These are phyloP conservation scores for Saccharomyces pastorianus DNA, from an alignment of 1,139 yeast genomes.

Conservation along the genomic window DNA sequence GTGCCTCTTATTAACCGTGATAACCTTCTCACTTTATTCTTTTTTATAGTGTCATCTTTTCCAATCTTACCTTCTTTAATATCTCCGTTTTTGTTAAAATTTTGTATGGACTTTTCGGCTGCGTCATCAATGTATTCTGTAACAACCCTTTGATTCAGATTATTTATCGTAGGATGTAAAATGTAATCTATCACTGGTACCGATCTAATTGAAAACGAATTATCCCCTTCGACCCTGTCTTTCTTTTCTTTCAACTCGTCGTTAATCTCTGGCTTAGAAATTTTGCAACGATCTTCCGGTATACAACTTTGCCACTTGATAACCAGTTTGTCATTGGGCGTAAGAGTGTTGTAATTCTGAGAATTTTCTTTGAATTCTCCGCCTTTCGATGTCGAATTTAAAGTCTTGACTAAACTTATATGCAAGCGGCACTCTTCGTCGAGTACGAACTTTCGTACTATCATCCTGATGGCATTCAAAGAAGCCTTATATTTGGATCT, in stretches of 20 bases:
- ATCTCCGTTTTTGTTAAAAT: background rate
- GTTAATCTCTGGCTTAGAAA: background rate
- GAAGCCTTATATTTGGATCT: slow-evolving; percentile 46
- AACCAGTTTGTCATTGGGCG: slow-evolving; percentile 44
- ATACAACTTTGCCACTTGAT: slow-evolving; percentile 58
- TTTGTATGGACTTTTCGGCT: background rate
- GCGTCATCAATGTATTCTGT: background rate
- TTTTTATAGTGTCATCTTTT: background rate
- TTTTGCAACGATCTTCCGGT: slow-evolving; percentile 37
- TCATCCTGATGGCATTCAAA: slow-evolving; percentile 43
- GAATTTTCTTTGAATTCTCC: slow-evolving; percentile 18
- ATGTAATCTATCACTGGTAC: slow-evolving; percentile 14
- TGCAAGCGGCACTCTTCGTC: slow-evolving; percentile 25
- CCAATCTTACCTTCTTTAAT: background rate
- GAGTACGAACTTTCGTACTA: slow-evolving; percentile 47
- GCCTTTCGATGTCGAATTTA: slow-evolving; percentile 7
- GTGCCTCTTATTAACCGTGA: slow-evolving; percentile 48
- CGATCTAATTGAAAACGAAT: slow-evolving; percentile 8
- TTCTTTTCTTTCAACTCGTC: slow-evolving; percentile 1
- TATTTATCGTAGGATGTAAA: slow-evolving; percentile 8
- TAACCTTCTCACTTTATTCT: slow-evolving; percentile 22
- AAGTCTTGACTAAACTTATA: slow-evolving; percentile 13
- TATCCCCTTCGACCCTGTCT: slow-evolving; percentile 10
- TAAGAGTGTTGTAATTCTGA: slow-evolving; percentile 8
- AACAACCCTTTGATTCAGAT: background rate